phyloP scores from a whole-genome alignment of 1,139 yeast genomes.

The Taphrina deformans region DNA sequence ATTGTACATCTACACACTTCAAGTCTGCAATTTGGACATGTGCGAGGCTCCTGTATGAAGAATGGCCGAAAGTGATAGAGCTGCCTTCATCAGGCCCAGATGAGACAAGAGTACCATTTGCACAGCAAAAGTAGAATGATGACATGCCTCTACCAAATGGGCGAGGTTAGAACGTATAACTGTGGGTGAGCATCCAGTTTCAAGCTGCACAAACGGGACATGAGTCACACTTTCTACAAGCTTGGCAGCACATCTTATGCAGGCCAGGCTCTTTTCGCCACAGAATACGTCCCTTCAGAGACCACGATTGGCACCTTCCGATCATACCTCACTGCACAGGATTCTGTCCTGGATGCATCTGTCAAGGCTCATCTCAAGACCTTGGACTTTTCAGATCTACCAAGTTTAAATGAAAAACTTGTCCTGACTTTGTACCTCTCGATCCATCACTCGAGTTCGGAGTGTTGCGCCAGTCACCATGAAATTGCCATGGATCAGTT shows the following conservation, averaged over 20 bases:
- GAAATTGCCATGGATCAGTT: not conserved
- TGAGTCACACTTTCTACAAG: not conserved
- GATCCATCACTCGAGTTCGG: not conserved
- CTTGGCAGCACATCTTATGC: not conserved
- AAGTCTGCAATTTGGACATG: too few species aligned
- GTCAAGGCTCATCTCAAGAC: not conserved
- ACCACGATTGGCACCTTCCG: not conserved
- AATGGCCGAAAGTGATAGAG: too few species aligned
- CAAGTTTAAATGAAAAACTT: constrained; percentile 4
- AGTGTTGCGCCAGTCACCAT: not conserved
- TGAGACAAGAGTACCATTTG: too few species aligned
- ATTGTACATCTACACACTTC: too few species aligned
- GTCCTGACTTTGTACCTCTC: not conserved
- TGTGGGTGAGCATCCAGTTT: not conserved
- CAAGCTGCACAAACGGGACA: too few species aligned
- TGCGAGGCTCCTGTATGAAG: too few species aligned
- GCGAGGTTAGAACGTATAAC: not conserved
- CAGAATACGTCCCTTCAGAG: not conserved
- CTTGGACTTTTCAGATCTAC: not conserved
- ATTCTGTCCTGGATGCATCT: not conserved
- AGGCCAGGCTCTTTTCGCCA: not conserved
- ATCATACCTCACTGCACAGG: constrained; percentile 1
- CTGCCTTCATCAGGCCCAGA: too few species aligned
- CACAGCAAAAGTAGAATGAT: too few species aligned
- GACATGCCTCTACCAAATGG: too few species aligned